A percentile compares a stretch with the other conserved stretches of the same genome.
These are phyloP conservation scores for Ustilago shanxiensis DNA, from an alignment of 1,284 basidiomycete species.

Conservation along the genomic window DNA sequence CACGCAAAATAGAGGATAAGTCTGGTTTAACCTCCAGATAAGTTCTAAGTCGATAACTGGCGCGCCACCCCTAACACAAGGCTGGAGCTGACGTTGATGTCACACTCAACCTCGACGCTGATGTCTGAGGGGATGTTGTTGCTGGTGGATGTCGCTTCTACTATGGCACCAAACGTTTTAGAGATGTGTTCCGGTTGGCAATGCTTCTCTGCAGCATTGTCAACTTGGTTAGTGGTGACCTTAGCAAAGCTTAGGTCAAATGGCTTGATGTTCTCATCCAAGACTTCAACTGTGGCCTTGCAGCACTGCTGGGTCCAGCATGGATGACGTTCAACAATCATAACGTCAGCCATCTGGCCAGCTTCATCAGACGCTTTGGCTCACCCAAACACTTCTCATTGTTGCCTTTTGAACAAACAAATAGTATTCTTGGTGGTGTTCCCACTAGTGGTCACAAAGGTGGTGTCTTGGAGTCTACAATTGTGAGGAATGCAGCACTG, in stretches of 20 bases:
- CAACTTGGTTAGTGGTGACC: background rate
- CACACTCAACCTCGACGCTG: too few species aligned
- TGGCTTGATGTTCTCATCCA: constrained; percentile 1
- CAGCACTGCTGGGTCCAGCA: constrained; percentile 7
- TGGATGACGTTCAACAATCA: constrained; percentile 21
- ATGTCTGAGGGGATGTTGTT: too few species aligned
- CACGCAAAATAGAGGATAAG: too few species aligned
- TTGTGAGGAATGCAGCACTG: background rate
- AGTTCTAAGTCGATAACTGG: too few species aligned
- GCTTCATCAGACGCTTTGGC: constrained; percentile 7
- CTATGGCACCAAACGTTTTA: background rate
- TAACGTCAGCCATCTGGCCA: background rate
- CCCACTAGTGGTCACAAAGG: background rate
- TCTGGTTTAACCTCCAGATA: too few species aligned
- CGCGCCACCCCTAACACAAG: too few species aligned
- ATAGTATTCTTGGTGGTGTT: constrained; percentile 1
- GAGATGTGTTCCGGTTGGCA: background rate
- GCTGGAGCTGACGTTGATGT: too few species aligned
- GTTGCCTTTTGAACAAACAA: constrained; percentile 8
- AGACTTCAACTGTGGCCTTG: constrained; percentile 3
- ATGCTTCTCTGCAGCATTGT: constrained; percentile 9
- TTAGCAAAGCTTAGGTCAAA: background rate
- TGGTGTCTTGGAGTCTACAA: background rate
- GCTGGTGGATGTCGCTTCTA: too few species aligned
- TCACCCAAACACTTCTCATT: constrained; percentile 6